These are phyloP conservation scores for Spiraea crenata DNA, from an alignment of 331 rosid genomes.

Conservation along the genomic window DNA sequence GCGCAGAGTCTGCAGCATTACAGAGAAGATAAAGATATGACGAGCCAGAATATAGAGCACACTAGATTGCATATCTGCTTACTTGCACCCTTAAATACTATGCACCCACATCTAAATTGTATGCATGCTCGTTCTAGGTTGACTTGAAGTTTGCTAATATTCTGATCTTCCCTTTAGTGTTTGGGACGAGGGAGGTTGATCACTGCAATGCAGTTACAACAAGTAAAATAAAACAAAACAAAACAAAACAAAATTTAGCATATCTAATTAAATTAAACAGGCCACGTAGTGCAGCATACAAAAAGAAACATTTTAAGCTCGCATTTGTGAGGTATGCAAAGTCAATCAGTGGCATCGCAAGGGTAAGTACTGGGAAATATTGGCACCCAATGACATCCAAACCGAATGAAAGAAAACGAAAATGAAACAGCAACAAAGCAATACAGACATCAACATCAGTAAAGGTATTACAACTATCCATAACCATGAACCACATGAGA, in stretches of 20 bases:
- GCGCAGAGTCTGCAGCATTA: slow-evolving; percentile 75
- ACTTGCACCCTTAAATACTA: background rate
- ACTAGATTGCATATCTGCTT: background rate
- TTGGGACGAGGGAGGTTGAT: background rate
- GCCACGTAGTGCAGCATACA: too few species aligned
- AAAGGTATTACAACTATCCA: background rate
- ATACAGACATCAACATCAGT: too few species aligned
- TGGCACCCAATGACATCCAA: background rate
- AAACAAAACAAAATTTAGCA: background rate
- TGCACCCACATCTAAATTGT: slow-evolving; percentile 1
- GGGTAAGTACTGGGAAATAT: too few species aligned
- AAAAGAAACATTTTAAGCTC: background rate
- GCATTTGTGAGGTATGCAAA: background rate
- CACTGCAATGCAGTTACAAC: background rate
- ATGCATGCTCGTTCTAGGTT: background rate
- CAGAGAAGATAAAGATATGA: background rate
- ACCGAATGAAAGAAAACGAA: background rate
- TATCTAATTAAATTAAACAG: background rate
- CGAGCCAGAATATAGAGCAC: background rate
- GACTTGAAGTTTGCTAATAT: background rate
- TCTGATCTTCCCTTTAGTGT: background rate
- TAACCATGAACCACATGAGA: background rate
- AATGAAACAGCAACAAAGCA: background rate
- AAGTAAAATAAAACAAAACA: too few species aligned
- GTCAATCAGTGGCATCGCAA: background rate